phyloP scores from a whole-genome alignment of 1,284 basidiomycete species.

The Tylopilus orsonianus region DNA sequence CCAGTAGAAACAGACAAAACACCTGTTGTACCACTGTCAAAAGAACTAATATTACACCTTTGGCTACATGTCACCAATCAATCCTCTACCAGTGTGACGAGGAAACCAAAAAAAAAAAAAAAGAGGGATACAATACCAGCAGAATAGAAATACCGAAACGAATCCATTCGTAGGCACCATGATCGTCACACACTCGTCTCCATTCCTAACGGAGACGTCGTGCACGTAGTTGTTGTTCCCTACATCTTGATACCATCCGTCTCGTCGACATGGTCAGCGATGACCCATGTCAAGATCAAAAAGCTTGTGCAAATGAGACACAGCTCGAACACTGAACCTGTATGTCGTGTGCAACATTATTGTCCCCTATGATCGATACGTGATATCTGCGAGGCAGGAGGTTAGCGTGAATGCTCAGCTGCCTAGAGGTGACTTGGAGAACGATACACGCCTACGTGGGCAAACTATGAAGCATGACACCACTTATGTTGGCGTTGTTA shows the following conservation, averaged over 20 bases:
- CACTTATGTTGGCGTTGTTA: slow-evolving; percentile 15
- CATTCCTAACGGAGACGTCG: slow-evolving; percentile 23
- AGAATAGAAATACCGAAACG: slow-evolving; percentile 13
- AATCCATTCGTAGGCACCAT: slow-evolving; percentile 16
- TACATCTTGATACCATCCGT: slow-evolving; percentile 18
- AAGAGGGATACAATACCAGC: no score
- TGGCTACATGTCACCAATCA: neutral
- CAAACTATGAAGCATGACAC: slow-evolving; percentile 15
- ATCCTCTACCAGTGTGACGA: neutral
- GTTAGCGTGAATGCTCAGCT: no score
- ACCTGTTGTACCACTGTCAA: slow-evolving; percentile 1
- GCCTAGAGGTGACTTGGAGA: neutral
- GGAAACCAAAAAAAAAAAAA: neutral
- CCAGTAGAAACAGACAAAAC: slow-evolving; percentile 5
- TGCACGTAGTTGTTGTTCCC: slow-evolving; percentile 19
- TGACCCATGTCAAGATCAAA: slow-evolving; percentile 5
- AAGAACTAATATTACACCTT: slow-evolving; percentile 23
- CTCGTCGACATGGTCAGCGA: slow-evolving; percentile 17
- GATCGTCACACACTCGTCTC: slow-evolving; percentile 21
- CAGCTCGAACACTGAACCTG: neutral
- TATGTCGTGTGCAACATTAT: slow-evolving; percentile 15
- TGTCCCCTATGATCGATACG: slow-evolving; percentile 8
- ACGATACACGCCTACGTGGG: slow-evolving; percentile 6
- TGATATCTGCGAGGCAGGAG: slow-evolving; percentile 13
- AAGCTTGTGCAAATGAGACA: neutral